Percentiles rank a stretch among this genome's conserved stretches.
These are phyloP conservation scores for Zygotorulaspora mrakii DNA, from an alignment of 1,139 yeast genomes.

Conservation along the genomic window DNA sequence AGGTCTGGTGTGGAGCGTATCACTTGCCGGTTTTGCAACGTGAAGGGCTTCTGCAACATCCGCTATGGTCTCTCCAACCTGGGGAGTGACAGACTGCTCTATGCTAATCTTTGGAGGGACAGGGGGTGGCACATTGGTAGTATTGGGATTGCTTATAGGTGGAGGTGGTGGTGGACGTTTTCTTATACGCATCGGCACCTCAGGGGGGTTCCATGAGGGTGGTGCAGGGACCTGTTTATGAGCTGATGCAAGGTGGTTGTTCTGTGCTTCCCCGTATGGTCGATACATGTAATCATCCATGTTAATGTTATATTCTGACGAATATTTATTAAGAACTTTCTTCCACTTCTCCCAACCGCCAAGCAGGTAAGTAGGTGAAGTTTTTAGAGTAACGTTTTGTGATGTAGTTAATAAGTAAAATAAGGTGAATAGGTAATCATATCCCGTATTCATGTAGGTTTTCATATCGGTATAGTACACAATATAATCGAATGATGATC, in stretches of 20 bases:
- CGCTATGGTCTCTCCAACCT: too few species aligned
- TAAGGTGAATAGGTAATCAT: slow-evolving; percentile 35
- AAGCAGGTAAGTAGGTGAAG: slow-evolving; percentile 30
- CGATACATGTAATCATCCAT: slow-evolving; percentile 25
- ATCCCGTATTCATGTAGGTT: slow-evolving; percentile 36
- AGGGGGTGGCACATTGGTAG: slow-evolving; percentile 22
- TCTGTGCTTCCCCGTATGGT: slow-evolving; percentile 16
- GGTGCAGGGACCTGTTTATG: slow-evolving; percentile 15
- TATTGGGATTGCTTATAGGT: slow-evolving; percentile 18
- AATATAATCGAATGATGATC: slow-evolving; percentile 50
- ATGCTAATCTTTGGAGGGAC: slow-evolving; percentile 19
- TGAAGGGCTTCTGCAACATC: too few species aligned
- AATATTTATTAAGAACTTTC: slow-evolving; percentile 23
- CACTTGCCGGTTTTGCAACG: background rate
- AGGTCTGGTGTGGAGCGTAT: background rate
- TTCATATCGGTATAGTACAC: slow-evolving; percentile 49
- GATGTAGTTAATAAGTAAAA: slow-evolving; percentile 30
- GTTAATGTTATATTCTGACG: slow-evolving; percentile 21
- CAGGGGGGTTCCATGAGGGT: slow-evolving; percentile 27
- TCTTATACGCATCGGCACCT: slow-evolving; percentile 26
- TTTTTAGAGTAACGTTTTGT: slow-evolving; percentile 15
- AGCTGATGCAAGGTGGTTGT: slow-evolving; percentile 3
- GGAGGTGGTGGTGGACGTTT: slow-evolving; percentile 34
- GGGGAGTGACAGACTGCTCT: background rate
- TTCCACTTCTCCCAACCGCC: slow-evolving; percentile 39